These are phyloP conservation scores for Maudiozyma barnettii DNA, from an alignment of 805 yeast genomes.

Conservation along the genomic window DNA sequence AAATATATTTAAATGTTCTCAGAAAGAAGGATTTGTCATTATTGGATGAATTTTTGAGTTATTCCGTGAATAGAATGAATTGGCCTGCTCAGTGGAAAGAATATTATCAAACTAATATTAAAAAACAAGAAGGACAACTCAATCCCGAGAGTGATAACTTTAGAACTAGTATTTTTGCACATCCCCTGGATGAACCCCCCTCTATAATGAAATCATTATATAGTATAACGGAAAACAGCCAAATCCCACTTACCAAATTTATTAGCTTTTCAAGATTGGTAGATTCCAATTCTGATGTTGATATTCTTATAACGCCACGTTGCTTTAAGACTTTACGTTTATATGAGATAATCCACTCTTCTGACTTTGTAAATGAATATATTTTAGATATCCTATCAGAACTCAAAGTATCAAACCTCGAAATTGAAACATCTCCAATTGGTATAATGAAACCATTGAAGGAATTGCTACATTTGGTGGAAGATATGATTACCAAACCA, in stretches of 20 bases:
- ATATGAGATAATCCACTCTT: slow-evolving; percentile 53
- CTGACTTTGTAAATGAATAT: slow-evolving; percentile 41
- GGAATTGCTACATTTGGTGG: slow-evolving; percentile 48
- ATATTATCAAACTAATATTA: slow-evolving; percentile 34
- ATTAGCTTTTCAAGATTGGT: slow-evolving; percentile 58
- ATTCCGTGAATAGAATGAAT: slow-evolving; percentile 56
- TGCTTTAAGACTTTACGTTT: slow-evolving; percentile 49
- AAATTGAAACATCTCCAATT: slow-evolving; percentile 60
- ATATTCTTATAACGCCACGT: slow-evolving; percentile 55
- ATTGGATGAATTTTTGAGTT: slow-evolving; percentile 49
- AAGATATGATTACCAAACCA: slow-evolving; percentile 43
- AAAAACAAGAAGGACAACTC: neutral
- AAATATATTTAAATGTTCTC: slow-evolving; percentile 48
- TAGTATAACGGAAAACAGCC: slow-evolving; percentile 23
- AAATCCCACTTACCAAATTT: slow-evolving; percentile 35
- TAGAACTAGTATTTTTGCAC: slow-evolving; percentile 10
- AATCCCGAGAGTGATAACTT: neutral
- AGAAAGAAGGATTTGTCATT: slow-evolving; percentile 29
- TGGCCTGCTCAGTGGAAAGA: slow-evolving; percentile 62
- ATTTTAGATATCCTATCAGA: slow-evolving; percentile 56
- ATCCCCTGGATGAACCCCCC: slow-evolving; percentile 29
- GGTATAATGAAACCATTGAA: slow-evolving; percentile 63
- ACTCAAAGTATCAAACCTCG: slow-evolving; percentile 40
- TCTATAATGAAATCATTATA: slow-evolving; percentile 36
- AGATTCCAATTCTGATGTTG: slow-evolving; percentile 45